Evolutionary conservation across 805 yeast species (phyloP).

Genomic region (Candida orba): DNA sequence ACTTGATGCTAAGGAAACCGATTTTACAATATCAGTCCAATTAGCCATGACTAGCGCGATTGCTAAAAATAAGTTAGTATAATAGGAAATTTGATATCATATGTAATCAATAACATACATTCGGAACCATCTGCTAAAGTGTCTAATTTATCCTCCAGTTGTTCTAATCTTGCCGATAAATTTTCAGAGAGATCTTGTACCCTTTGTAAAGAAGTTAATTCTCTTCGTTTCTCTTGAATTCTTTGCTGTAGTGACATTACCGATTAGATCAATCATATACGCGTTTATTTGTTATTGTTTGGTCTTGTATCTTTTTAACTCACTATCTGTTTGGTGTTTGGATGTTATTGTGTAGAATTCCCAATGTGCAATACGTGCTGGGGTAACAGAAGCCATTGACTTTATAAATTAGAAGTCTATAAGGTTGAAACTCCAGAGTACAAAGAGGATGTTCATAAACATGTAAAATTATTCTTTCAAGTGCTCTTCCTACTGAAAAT

Average conservation of each 20-base stretch:
- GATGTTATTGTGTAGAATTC: too few species aligned
- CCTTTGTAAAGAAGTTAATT: constrained; percentile 42
- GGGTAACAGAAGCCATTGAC: too few species aligned
- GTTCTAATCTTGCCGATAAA: constrained; percentile 40
- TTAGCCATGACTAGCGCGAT: constrained; percentile 52
- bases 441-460: too few species aligned
- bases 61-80: constrained; percentile 25
- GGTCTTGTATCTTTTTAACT: too few species aligned
- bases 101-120: constrained; percentile 12
- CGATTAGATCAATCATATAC: neutral
- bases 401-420: too few species aligned
- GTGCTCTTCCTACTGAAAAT: too few species aligned
- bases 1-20: constrained; percentile 51
- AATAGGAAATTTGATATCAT: neutral
- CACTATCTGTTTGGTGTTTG: too few species aligned
- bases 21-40: constrained; percentile 57
- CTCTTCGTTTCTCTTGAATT: constrained; percentile 39
- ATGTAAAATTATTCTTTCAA: too few species aligned
- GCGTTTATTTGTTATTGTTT: neutral
- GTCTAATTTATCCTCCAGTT: constrained; percentile 40
- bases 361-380: too few species aligned
- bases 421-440: too few species aligned
- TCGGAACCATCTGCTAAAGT: constrained; percentile 47
- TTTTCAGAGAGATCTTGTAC: constrained; percentile 39
- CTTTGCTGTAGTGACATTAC: constrained; percentile 25